These are phyloP conservation scores for Rutstroemia sp. DNA, from an alignment of 2,329 filamentous ascomycete species.

Conservation along the genomic window DNA sequence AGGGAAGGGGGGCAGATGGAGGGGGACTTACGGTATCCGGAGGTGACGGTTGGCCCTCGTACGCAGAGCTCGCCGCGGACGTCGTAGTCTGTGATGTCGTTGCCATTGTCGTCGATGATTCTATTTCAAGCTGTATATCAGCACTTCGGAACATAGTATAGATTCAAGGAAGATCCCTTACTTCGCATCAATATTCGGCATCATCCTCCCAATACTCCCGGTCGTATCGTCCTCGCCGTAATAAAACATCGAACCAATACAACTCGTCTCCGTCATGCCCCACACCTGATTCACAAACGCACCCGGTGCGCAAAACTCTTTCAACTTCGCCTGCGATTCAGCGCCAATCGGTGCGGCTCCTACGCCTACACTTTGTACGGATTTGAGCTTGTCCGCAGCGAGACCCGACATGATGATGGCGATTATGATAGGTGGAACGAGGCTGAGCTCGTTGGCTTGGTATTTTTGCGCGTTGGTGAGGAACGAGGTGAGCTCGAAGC, in stretches of 20 bases:
- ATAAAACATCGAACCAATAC: constrained; percentile 18
- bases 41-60: constrained; percentile 64
- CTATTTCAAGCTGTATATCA: constrained; percentile 6
- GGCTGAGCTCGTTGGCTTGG: constrained; percentile 56
- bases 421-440: constrained; percentile 72
- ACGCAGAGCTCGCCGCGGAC: constrained; percentile 51
- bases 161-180: constrained; percentile 1
- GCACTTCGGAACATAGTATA: not conserved
- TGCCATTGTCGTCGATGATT: constrained; percentile 21
- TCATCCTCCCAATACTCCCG: constrained; percentile 39
- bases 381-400: constrained; percentile 44
- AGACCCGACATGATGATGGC: constrained; percentile 38
- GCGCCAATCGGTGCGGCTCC: constrained; percentile 43
- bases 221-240: constrained; percentile 44
- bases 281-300: constrained; percentile 41
- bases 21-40: constrained; percentile 51
- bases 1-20: not conserved
- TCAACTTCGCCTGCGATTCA: constrained; percentile 34
- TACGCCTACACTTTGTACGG: constrained; percentile 35
- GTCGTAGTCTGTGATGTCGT: constrained; percentile 25
- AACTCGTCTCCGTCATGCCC: constrained; percentile 44
- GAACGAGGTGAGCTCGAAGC: constrained; percentile 69
- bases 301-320: constrained; percentile 33
- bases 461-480: constrained; percentile 60
- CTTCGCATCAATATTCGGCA: constrained; percentile 33